These are phyloP conservation scores for Pythium oligandrum DNA, from an alignment of 352 stramenopile species.

Conservation along the genomic window DNA sequence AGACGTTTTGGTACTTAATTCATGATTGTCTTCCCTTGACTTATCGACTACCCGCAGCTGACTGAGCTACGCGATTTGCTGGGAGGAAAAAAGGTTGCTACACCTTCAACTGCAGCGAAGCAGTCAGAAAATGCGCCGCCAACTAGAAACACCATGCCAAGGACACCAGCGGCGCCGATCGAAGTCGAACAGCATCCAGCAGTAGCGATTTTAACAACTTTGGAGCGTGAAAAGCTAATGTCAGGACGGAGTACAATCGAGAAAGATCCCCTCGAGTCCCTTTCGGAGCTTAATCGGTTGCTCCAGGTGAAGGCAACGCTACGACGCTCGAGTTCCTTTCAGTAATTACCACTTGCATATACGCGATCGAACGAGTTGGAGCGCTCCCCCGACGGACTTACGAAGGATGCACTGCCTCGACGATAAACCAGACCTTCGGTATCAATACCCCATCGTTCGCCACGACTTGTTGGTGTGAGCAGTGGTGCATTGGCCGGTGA, in stretches of 20 bases:
- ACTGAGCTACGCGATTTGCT: slow-evolving; percentile 44
- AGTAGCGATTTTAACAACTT: slow-evolving; percentile 16
- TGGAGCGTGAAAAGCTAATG: slow-evolving; percentile 16
- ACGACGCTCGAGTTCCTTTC: slow-evolving; percentile 20
- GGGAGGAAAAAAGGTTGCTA: slow-evolving; percentile 20
- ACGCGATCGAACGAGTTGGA: slow-evolving; percentile 26
- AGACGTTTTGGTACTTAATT: not conserved
- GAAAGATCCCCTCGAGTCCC: slow-evolving; percentile 40
- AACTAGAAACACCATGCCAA: not conserved
- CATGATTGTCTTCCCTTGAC: slow-evolving; percentile 7
- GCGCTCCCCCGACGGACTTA: slow-evolving; percentile 17
- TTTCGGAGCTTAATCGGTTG: slow-evolving; percentile 53
- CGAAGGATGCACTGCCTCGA: slow-evolving; percentile 14
- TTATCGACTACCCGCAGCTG: slow-evolving; percentile 18
- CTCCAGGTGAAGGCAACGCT: slow-evolving; percentile 51
- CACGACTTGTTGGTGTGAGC: slow-evolving; percentile 44
- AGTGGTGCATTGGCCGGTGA: slow-evolving; percentile 46
- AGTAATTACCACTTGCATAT: slow-evolving; percentile 13
- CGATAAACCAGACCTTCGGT: slow-evolving; percentile 45
- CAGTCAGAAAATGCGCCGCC: slow-evolving; percentile 8
- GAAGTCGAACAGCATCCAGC: slow-evolving; percentile 1
- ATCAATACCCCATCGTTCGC: slow-evolving; percentile 30
- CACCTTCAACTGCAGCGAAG: not conserved
- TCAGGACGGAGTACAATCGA: slow-evolving; percentile 11
- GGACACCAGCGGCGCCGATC: slow-evolving; percentile 4